Evolutionary conservation across 2,329 filamentous ascomycete species (phyloP).

Genomic region (Fragosphaeria purpurea): DNA sequence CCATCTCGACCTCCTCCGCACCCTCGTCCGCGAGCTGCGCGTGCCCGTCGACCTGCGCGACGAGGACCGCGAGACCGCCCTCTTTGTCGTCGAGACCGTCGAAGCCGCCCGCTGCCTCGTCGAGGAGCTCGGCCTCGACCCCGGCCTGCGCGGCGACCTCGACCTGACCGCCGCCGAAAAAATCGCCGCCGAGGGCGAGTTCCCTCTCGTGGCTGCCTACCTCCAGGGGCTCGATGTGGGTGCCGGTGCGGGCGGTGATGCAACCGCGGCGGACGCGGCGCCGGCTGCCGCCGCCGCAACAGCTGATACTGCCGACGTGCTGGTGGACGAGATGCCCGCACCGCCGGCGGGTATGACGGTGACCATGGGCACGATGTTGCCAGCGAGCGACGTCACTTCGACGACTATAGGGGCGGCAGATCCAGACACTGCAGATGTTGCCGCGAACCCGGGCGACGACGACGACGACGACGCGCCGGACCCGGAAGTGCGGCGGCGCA

Average conservation of each 20-base stretch:
- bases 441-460: not conserved
- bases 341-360: conserved; percentile 69
- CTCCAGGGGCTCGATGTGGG: conserved; percentile 33
- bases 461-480: conserved; percentile 39
- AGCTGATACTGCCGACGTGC: conserved; percentile 14
- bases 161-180: conserved; percentile 74
- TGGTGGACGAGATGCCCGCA: conserved; percentile 38
- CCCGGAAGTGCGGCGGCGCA: conserved; percentile 71
- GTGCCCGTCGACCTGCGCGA: conserved; percentile 76
- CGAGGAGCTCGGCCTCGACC: conserved; percentile 69
- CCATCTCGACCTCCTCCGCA: conserved; percentile 68
- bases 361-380: conserved; percentile 62
- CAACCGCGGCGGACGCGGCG: conserved; percentile 9
- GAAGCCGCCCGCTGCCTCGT: conserved; percentile 70
- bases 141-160: conserved; percentile 56
- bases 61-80: conserved; percentile 86
- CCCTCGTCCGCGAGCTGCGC: conserved; percentile 63
- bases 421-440: not conserved
- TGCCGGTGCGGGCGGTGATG: not conserved
- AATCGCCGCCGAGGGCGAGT: conserved; percentile 69
- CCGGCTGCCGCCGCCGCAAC: conserved; percentile 18
- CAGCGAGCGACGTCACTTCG: conserved; percentile 32
- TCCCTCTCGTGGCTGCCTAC: conserved; percentile 64
- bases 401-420: conserved; percentile 33
- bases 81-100: conserved; percentile 81